Percentiles rank a stretch among this genome's conserved stretches.
Evolutionary conservation across 176 grass and related monocot species (phyloP).

Genomic region (Avena sativa): DNA sequence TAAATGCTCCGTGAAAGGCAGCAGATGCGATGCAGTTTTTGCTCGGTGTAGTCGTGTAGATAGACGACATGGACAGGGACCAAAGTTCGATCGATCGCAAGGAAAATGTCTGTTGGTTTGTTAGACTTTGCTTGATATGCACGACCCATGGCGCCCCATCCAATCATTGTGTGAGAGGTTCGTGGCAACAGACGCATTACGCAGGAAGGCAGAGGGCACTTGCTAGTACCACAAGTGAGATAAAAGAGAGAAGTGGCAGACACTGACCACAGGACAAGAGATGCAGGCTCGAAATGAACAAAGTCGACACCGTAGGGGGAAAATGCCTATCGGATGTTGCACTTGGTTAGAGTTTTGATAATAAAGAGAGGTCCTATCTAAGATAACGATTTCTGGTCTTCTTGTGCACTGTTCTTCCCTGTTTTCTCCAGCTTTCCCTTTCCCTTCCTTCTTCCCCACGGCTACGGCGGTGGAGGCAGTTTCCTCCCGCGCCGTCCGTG

Average conservation of each 20-base stretch:
- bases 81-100: background rate
- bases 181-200: background rate
- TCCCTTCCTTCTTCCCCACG: background rate
- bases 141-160: background rate
- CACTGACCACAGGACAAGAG: conserved; percentile 1
- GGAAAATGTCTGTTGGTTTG: conserved; percentile 15
- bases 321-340: background rate
- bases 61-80: background rate
- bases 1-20: conserved; percentile 24
- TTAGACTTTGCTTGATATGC: background rate
- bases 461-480: too few species aligned
- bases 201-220: background rate
- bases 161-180: background rate
- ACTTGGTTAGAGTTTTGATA: background rate
- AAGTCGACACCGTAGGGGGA: background rate
- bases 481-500: too few species aligned
- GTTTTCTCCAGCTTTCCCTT: background rate
- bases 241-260: background rate
- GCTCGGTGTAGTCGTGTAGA: background rate
- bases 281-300: background rate
- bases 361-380: background rate
- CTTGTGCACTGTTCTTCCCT: background rate
- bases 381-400: background rate
- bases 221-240: background rate
- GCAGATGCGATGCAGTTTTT: conserved; percentile 5